phyloP scores from a whole-genome alignment of 352 stramenopile genomes.

The Blastocystis sp. region DNA sequence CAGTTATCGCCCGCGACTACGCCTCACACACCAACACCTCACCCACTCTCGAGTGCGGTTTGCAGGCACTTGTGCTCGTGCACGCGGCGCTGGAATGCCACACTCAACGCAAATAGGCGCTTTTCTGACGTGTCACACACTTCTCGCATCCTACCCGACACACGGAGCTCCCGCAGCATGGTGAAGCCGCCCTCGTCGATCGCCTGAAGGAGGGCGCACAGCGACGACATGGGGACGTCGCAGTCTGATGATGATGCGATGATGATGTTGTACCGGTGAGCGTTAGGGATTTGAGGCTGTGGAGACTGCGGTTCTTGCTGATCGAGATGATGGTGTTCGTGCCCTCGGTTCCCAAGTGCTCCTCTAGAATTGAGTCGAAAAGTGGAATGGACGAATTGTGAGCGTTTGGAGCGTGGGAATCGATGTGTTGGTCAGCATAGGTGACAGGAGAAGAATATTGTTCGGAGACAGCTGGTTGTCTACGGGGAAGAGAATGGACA shows the following conservation, averaged over 20 bases:
- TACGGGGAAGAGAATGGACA: not conserved
- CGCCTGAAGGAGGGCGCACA: not conserved
- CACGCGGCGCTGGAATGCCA: not conserved
- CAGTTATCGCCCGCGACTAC: too few species aligned
- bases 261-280: too few species aligned
- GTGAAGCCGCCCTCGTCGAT: conserved; percentile 10
- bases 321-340: not conserved
- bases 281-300: conserved; percentile 8
- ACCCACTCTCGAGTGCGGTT: not conserved
- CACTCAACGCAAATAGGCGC: not conserved
- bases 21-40: too few species aligned
- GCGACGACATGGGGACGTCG: not conserved
- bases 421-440: not conserved
- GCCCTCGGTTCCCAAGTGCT: not conserved
- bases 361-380: not conserved
- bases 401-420: conserved; percentile 52
- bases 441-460: not conserved
- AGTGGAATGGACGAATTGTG: not conserved
- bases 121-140: conserved; percentile 2
- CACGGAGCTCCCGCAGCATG: not conserved
- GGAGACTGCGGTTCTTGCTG: not conserved
- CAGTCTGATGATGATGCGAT: conserved; percentile 47
- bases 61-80: not conserved
- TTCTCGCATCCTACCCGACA: not conserved
- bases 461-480: conserved; percentile 43